These are phyloP conservation scores for Hyaloscypha bicolor DNA, from an alignment of 495 filamentous ascomycete species.

Conservation along the genomic window DNA sequence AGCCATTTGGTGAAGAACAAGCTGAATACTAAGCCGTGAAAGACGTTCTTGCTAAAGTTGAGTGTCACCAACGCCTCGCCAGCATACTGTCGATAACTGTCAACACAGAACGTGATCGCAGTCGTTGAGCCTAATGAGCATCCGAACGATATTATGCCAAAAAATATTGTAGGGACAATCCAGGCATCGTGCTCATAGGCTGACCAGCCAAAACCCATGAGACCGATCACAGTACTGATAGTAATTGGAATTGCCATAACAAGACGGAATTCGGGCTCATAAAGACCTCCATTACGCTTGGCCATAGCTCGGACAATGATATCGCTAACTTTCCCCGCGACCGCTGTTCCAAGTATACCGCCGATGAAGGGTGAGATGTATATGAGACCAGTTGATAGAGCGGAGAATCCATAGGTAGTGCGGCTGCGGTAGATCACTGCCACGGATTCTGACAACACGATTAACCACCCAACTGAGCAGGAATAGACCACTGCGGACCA, in stretches of 20 bases:
- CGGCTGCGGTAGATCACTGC: constrained; percentile 71
- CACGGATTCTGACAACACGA: constrained; percentile 88
- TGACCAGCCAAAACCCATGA: constrained; percentile 95
- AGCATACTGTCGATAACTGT: constrained; percentile 92
- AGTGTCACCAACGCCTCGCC: constrained; percentile 93
- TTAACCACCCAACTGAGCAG: constrained; percentile 92
- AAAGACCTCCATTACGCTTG: constrained; percentile 84
- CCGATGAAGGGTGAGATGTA: constrained; percentile 92
- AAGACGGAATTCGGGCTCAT: constrained; percentile 93
- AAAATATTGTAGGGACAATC: constrained; percentile 94
- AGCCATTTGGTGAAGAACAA: constrained; percentile 91
- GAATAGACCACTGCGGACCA: constrained; percentile 90
- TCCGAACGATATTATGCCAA: constrained; percentile 90
- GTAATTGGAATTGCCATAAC: constrained; percentile 88
- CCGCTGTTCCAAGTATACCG: constrained; percentile 84
- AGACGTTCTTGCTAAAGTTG: constrained; percentile 92
- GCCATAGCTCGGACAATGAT: constrained; percentile 79
- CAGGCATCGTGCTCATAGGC: constrained; percentile 72
- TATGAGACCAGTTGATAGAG: constrained; percentile 79
- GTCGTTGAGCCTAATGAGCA: constrained; percentile 93
- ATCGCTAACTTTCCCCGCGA: constrained; percentile 89
- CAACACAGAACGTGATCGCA: constrained; percentile 90
- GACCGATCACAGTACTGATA: constrained; percentile 76
- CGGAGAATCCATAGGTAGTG: constrained; percentile 73
- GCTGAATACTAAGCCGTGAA: constrained; percentile 88